Evolutionary conservation across 2,329 filamentous ascomycete species (phyloP).

Genomic region (Colletotrichum chlorophyti): DNA sequence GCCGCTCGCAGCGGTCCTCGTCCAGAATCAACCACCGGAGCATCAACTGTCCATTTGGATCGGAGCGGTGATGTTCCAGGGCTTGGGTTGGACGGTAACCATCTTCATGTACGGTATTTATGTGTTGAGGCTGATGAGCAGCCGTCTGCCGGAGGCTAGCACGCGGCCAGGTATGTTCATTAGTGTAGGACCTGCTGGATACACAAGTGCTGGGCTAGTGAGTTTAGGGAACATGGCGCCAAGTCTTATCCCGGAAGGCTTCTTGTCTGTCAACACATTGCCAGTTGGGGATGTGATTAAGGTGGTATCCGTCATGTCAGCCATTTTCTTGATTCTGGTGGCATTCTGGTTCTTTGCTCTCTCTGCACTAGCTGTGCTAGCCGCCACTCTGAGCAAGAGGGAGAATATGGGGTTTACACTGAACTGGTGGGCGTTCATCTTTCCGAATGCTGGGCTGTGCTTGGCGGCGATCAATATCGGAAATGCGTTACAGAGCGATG

Average conservation of each 20-base stretch:
- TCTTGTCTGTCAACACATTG: conserved; percentile 34
- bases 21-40: conserved; percentile 49
- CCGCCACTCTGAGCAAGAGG: conserved; percentile 31
- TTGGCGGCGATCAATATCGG: conserved; percentile 60
- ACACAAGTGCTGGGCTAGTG: conserved; percentile 50
- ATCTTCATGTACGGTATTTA: conserved; percentile 61
- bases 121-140: conserved; percentile 57
- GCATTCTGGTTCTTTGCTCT: conserved; percentile 61
- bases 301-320: conserved; percentile 51
- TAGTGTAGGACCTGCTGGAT: conserved; percentile 59
- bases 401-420: conserved; percentile 51
- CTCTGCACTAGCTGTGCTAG: conserved; percentile 44
- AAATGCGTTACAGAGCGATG: conserved; percentile 50
- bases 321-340: conserved; percentile 58
- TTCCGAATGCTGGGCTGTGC: conserved; percentile 63
- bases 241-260: conserved; percentile 29
- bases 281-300: conserved; percentile 44
- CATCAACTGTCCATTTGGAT: conserved; percentile 57
- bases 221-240: conserved; percentile 47
- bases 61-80: conserved; percentile 58
- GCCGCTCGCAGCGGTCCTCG: conserved; percentile 56
- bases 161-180: conserved; percentile 62
- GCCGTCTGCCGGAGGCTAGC: conserved; percentile 53
- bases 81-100: conserved; percentile 58
- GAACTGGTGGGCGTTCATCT: conserved; percentile 65